A percentile compares a stretch with the other conserved stretches of the same genome.
These are phyloP conservation scores for Crataegus laevigata DNA, from an alignment of 306 rosid genomes.

Conservation along the genomic window DNA sequence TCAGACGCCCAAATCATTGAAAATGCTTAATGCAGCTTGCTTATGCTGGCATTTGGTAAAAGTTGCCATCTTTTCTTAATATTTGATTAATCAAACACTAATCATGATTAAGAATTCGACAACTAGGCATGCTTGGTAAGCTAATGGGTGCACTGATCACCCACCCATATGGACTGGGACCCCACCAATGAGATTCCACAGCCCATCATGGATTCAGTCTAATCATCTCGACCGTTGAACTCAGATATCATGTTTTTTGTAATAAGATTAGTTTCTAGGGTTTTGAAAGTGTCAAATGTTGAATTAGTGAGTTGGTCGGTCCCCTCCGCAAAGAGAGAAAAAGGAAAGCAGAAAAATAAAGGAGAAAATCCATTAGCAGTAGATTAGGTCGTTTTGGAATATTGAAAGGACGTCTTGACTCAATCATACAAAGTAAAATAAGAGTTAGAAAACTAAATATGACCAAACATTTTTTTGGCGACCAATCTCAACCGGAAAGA, in stretches of 20 bases:
- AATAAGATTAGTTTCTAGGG: neutral
- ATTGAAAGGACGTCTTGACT: slow-evolving; percentile 20
- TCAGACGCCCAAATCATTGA: neutral
- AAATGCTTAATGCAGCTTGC: neutral
- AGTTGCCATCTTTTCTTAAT: slow-evolving; percentile 17
- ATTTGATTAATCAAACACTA: neutral
- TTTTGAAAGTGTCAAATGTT: slow-evolving; percentile 17
- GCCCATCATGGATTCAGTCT: slow-evolving; percentile 28
- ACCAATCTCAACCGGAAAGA: too few species aligned
- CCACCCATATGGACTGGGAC: slow-evolving; percentile 21
- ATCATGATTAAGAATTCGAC: slow-evolving; percentile 10
- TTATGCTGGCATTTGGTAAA: slow-evolving; percentile 33
- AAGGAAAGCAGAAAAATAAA: neutral
- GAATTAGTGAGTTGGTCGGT: slow-evolving; percentile 22
- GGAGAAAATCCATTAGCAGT: slow-evolving; percentile 15
- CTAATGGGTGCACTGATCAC: slow-evolving; percentile 30
- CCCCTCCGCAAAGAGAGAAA: slow-evolving; percentile 26
- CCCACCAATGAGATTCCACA: slow-evolving; percentile 31
- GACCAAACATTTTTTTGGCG: too few species aligned
- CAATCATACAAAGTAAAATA: slow-evolving; percentile 20
- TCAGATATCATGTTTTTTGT: neutral
- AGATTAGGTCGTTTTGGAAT: slow-evolving; percentile 14
- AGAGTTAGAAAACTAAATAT: neutral
- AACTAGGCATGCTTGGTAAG: slow-evolving; percentile 22
- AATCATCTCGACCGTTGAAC: slow-evolving; percentile 32